Evolutionary conservation across 208 protist species (phyloP).

Genomic region (Angomonas ambiguus): DNA sequence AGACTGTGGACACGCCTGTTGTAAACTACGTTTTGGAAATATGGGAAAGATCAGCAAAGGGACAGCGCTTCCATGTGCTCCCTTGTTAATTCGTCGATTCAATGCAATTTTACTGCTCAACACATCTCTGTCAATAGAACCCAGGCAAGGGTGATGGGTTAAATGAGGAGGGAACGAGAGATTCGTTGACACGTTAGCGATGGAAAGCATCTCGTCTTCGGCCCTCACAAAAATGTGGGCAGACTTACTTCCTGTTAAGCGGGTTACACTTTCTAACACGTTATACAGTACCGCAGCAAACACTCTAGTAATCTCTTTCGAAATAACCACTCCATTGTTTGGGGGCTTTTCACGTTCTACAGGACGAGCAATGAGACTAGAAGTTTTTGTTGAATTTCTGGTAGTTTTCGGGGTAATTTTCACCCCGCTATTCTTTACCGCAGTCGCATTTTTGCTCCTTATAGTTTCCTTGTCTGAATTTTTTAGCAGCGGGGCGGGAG

Average conservation of each 20-base stretch:
- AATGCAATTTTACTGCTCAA: constrained; percentile 79
- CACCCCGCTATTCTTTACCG: neutral
- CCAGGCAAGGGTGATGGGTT: constrained; percentile 58
- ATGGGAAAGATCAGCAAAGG: constrained; percentile 73
- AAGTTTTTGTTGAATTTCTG: constrained; percentile 27
- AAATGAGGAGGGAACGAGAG: constrained; percentile 75
- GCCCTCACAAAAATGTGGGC: constrained; percentile 71
- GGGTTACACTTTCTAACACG: constrained; percentile 54
- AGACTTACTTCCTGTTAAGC: constrained; percentile 45
- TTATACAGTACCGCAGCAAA: constrained; percentile 76
- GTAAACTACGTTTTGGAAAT: constrained; percentile 13
- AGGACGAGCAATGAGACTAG: constrained; percentile 34
- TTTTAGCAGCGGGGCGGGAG: neutral
- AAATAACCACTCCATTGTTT: constrained; percentile 30
- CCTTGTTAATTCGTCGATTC: constrained; percentile 39
- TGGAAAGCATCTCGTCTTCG: constrained; percentile 78
- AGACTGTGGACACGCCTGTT: constrained; percentile 6
- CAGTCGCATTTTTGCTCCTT: neutral
- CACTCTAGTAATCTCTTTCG: constrained; percentile 59
- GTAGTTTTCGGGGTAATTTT: neutral
- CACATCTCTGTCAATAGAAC: constrained; percentile 71
- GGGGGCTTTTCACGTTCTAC: constrained; percentile 34
- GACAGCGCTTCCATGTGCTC: neutral
- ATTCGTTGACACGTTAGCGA: constrained; percentile 66
- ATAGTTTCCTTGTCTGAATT: neutral